Conservation (phyloP, 1,284 basidiomycete species). For the Boletus sp. region DNA sequence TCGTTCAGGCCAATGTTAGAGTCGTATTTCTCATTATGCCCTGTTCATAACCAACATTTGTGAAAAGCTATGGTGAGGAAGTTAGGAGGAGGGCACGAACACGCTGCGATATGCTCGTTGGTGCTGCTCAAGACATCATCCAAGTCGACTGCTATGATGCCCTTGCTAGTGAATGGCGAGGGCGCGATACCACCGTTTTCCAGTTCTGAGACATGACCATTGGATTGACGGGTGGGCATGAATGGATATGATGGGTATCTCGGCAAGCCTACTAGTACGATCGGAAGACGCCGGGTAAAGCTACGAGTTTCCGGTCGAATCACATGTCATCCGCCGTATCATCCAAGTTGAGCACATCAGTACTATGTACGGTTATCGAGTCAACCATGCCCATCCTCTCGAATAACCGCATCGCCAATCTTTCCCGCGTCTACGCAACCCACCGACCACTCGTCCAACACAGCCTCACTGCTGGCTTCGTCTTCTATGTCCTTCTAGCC, state of each 20-base stretch:
- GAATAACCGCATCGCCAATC: conserved; percentile 33
- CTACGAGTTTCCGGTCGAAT: background rate
- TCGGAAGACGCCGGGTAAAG: background rate
- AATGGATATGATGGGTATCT: conserved; percentile 4
- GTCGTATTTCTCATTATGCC: conserved; percentile 70
- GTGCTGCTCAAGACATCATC: conserved; percentile 77
- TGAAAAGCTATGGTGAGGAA: background rate
- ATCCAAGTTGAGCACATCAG: too few relatives aligned
- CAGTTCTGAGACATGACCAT: background rate
- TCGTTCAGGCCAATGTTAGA: conserved; percentile 47
- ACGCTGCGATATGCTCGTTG: conserved; percentile 62
- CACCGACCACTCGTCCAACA: conserved; percentile 73
- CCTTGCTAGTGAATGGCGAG: conserved; percentile 27
- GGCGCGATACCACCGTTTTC: background rate
- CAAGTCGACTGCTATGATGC: conserved; percentile 69
- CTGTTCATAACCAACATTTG: conserved; percentile 32
- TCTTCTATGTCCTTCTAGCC: conserved; percentile 59
- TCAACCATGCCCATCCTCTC: conserved; percentile 23
- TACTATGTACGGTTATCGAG: background rate
- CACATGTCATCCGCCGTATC: background rate
- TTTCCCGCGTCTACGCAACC: conserved; percentile 53
- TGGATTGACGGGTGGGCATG: background rate
- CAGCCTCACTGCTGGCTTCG: conserved; percentile 60
- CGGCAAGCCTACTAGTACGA: background rate
- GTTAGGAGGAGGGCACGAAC: conserved; percentile 55